These are phyloP conservation scores for Aspergillus bombycis DNA, from an alignment of 2,329 filamentous ascomycete species.

Conservation along the genomic window DNA sequence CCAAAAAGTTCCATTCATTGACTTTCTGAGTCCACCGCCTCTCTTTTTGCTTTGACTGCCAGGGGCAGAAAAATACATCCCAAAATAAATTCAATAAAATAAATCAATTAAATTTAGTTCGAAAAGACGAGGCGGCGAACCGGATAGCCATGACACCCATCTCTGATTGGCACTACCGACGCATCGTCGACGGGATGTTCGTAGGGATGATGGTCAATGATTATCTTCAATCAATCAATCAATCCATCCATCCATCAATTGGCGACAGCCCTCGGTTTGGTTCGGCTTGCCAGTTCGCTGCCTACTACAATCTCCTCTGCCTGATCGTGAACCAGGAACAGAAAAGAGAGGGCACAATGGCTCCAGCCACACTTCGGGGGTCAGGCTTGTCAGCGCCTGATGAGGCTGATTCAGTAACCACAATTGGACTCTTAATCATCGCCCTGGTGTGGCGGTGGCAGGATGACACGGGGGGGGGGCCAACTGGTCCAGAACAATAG, in stretches of 20 bases:
- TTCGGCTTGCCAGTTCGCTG: not conserved
- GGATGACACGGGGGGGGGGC: not conserved
- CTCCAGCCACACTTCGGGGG: constrained; percentile 11
- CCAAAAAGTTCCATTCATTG: not conserved
- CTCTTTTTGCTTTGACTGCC: constrained; percentile 5
- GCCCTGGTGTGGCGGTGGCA: constrained; percentile 7
- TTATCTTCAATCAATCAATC: constrained; percentile 9
- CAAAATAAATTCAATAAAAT: constrained; percentile 7
- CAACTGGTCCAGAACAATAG: not conserved
- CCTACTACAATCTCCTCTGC: not conserved
- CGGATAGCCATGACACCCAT: constrained; percentile 10
- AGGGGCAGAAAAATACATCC: constrained; percentile 17
- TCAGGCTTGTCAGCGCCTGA: constrained; percentile 5
- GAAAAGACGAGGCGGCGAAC: constrained; percentile 27
- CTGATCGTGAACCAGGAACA: not conserved
- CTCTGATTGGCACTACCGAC: not conserved
- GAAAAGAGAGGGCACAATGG: not conserved
- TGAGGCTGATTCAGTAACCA: constrained; percentile 8
- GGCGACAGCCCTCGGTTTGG: not conserved
- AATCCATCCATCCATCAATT: not conserved
- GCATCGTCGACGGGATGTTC: constrained; percentile 5
- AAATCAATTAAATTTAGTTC: constrained; percentile 2
- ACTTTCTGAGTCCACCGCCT: constrained; percentile 12
- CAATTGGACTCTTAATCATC: not conserved
- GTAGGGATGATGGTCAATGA: constrained; percentile 10